Percentiles rank a stretch among this genome's conserved stretches.
These are phyloP conservation scores for Capsicum baccatum DNA, from an alignment of 257 asterid genomes.

Conservation along the genomic window DNA sequence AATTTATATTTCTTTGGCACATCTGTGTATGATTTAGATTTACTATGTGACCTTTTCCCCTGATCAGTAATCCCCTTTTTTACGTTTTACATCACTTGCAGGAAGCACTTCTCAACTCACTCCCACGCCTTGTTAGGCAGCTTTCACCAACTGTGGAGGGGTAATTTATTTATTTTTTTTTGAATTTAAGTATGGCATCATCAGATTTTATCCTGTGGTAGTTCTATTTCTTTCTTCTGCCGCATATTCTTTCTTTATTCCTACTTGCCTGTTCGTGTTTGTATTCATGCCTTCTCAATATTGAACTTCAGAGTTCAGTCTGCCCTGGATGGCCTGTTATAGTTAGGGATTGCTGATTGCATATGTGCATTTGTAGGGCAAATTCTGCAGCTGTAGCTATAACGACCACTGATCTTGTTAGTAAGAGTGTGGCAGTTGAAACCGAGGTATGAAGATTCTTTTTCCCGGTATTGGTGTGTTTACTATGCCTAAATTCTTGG, in stretches of 20 bases:
- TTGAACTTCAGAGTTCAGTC: background rate
- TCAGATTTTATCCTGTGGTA: background rate
- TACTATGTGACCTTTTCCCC: background rate
- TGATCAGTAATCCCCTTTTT: background rate
- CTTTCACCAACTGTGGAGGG: conserved; percentile 72
- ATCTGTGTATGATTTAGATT: conserved; percentile 10
- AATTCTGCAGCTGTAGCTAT: conserved; percentile 95
- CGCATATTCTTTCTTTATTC: background rate
- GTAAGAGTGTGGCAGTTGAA: conserved; percentile 91
- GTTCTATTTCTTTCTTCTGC: background rate
- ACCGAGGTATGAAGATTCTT: conserved; percentile 54
- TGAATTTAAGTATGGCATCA: background rate
- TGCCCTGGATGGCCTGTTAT: background rate
- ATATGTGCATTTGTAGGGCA: conserved; percentile 56
- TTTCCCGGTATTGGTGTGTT: background rate
- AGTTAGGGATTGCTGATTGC: background rate
- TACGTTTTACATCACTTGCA: conserved; percentile 47
- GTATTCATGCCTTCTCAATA: background rate
- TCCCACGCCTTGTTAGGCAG: conserved; percentile 71
- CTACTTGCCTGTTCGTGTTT: background rate
- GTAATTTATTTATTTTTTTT: conserved; percentile 39
- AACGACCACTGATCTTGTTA: conserved; percentile 97
- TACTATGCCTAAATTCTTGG: background rate
- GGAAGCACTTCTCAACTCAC: conserved; percentile 95
- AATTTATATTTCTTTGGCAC: background rate